Conservation (phyloP, 2,329 filamentous ascomycete species). For the Fusarium haematococcum region DNA sequence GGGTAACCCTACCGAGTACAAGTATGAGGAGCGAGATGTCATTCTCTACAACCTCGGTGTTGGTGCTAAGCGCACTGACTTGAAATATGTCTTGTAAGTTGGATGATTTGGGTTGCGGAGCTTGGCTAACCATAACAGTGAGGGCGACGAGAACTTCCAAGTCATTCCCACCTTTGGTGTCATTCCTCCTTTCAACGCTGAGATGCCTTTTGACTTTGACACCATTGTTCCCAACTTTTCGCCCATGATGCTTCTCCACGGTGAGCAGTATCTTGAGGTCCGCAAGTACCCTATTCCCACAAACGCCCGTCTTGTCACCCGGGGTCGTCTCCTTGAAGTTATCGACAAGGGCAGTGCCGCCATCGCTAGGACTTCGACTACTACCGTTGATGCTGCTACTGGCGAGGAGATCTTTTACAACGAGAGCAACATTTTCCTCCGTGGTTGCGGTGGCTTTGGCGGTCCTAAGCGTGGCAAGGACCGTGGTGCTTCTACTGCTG, state of each 20-base stretch:
- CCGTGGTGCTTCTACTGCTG: slow-evolving; percentile 82
- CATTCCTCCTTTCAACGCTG: slow-evolving; percentile 90
- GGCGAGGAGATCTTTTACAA: slow-evolving; percentile 97
- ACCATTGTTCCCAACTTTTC: slow-evolving; percentile 95
- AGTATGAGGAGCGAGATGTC: slow-evolving; percentile 86
- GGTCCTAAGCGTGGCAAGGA: slow-evolving; percentile 82
- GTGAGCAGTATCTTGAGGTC: slow-evolving; percentile 97
- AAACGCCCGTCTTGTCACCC: slow-evolving; percentile 78
- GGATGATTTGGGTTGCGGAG: too few species aligned
- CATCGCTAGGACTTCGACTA: slow-evolving; percentile 82
- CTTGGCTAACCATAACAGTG: slow-evolving; percentile 54
- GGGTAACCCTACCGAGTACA: slow-evolving; percentile 78
- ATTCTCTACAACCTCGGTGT: slow-evolving; percentile 97
- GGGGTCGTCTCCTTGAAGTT: slow-evolving; percentile 88
- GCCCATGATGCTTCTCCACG: slow-evolving; percentile 98
- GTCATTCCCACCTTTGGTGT: slow-evolving; percentile 95
- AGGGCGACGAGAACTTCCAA: slow-evolving; percentile 93
- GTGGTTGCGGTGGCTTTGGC: slow-evolving; percentile 90
- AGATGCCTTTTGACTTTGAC: slow-evolving; percentile 81
- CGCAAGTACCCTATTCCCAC: slow-evolving; percentile 93
- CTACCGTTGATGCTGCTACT: slow-evolving; percentile 85
- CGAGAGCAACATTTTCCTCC: slow-evolving; percentile 91
- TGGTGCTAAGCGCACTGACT: slow-evolving; percentile 89
- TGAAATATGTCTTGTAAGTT: slow-evolving; percentile 81
- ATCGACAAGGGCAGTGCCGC: slow-evolving; percentile 95